These are phyloP conservation scores for Fusarium kyushuense DNA, from an alignment of 2,329 filamentous ascomycete genomes.

Conservation along the genomic window DNA sequence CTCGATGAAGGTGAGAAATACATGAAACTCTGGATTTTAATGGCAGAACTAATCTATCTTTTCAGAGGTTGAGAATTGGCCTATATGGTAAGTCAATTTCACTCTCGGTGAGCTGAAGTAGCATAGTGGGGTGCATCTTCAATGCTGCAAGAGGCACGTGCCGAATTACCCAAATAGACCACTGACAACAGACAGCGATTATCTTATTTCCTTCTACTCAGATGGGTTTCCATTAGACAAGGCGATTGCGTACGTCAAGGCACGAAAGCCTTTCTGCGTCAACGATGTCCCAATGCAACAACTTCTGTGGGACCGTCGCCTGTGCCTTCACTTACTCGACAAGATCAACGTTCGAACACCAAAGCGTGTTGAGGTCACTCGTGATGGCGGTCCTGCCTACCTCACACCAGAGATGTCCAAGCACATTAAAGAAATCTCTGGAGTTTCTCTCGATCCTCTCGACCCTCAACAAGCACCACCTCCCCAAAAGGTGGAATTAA, in stretches of 20 bases:
- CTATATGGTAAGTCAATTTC: slow-evolving; percentile 74
- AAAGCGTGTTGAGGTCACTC: slow-evolving; percentile 86
- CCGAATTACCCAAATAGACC: slow-evolving; percentile 37
- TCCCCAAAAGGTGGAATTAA: slow-evolving; percentile 81
- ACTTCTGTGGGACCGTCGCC: slow-evolving; percentile 92
- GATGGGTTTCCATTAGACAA: slow-evolving; percentile 98
- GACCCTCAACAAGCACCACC: slow-evolving; percentile 72
- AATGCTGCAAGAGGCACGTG: slow-evolving; percentile 46
- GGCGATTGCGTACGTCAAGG: slow-evolving; percentile 92
- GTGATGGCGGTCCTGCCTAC: slow-evolving; percentile 88
- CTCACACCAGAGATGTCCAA: slow-evolving; percentile 83
- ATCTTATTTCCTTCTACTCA: slow-evolving; percentile 97
- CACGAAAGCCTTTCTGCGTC: slow-evolving; percentile 95
- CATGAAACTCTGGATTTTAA: slow-evolving; percentile 9
- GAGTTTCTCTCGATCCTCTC: slow-evolving; percentile 78
- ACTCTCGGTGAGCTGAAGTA: slow-evolving; percentile 53
- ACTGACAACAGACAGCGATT: slow-evolving; percentile 70
- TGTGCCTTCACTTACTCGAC: slow-evolving; percentile 90
- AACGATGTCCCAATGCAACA: slow-evolving; percentile 99
- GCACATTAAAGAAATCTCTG: slow-evolving; percentile 83
- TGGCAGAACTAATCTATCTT: slow-evolving; percentile 25
- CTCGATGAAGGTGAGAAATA: slow-evolving; percentile 79
- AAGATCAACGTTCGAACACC: slow-evolving; percentile 91
- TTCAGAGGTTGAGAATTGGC: slow-evolving; percentile 91
- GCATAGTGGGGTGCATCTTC: slow-evolving; percentile 47